Conservation (phyloP, 2,329 filamentous ascomycete species). For the Rutstroemia sp. region DNA sequence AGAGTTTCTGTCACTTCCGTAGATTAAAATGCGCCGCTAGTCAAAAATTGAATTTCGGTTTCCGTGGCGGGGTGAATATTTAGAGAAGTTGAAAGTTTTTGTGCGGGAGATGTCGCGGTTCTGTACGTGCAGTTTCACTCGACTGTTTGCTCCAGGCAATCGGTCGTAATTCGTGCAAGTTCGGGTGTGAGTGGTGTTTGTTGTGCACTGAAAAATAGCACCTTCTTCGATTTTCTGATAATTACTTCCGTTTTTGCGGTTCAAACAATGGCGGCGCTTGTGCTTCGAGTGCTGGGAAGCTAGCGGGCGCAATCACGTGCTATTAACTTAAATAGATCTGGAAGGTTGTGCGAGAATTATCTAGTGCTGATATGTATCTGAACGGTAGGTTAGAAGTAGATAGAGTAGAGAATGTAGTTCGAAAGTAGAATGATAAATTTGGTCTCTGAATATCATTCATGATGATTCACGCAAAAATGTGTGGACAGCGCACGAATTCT, state of each 20-base stretch:
- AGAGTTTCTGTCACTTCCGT: conserved; percentile 3
- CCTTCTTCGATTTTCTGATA: conserved; percentile 4
- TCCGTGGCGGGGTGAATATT: conserved; percentile 2
- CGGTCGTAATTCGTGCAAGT: not conserved
- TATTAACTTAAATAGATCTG: not conserved
- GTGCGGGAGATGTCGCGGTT: not conserved
- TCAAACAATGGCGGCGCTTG: not conserved
- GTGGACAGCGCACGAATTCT: too few species aligned
- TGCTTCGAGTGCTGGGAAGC: too few species aligned
- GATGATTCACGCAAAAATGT: not conserved
- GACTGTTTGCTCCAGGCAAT: conserved; percentile 8
- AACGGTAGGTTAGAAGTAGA: too few species aligned
- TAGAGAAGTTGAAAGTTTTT: not conserved
- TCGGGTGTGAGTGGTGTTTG: not conserved
- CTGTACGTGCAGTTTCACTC: too few species aligned
- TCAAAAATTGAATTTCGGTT: conserved; percentile 6
- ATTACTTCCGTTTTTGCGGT: not conserved
- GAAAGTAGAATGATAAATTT: too few species aligned
- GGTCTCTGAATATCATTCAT: too few species aligned
- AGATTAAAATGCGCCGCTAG: conserved; percentile 3
- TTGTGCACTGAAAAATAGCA: not conserved
- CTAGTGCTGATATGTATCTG: too few species aligned
- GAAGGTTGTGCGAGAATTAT: not conserved
- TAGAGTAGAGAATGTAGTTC: too few species aligned
- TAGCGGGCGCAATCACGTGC: too few species aligned